Conservation (phyloP, 495 filamentous ascomycete species). For the Talaromyces thailandensis region DNA sequence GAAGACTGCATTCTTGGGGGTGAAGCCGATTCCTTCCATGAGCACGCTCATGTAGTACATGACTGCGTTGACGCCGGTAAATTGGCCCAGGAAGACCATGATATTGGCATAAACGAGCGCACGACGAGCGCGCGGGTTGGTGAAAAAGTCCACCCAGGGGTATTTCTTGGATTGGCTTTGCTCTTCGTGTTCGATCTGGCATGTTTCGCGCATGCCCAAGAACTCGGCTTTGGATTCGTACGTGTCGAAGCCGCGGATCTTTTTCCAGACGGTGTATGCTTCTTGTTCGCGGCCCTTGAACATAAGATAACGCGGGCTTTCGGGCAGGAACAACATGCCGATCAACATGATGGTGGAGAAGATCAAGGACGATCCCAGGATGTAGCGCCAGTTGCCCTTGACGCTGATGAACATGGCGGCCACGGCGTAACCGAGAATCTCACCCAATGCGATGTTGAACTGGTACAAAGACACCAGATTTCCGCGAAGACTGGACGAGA, state of each 20-base stretch:
- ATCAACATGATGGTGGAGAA: slow-evolving; percentile 52
- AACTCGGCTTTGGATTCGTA: slow-evolving; percentile 48
- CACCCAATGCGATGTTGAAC: slow-evolving; percentile 54
- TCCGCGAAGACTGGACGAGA: slow-evolving; percentile 45
- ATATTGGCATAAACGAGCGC: slow-evolving; percentile 53
- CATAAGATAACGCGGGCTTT: slow-evolving; percentile 49
- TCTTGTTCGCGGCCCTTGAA: slow-evolving; percentile 39
- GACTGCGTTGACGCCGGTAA: slow-evolving; percentile 52
- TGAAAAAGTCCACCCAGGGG: slow-evolving; percentile 56
- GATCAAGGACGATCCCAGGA: slow-evolving; percentile 54
- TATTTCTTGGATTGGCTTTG: slow-evolving; percentile 32
- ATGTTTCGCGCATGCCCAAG: slow-evolving; percentile 51
- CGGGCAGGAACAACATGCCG: slow-evolving; percentile 52
- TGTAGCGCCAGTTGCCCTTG: slow-evolving; percentile 53
- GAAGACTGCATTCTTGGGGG: slow-evolving; percentile 40
- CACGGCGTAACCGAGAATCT: slow-evolving; percentile 53
- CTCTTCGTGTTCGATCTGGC: slow-evolving; percentile 34
- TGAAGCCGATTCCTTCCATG: slow-evolving; percentile 49
- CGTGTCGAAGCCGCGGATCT: slow-evolving; percentile 43
- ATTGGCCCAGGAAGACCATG: slow-evolving; percentile 54
- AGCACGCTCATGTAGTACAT: slow-evolving; percentile 56
- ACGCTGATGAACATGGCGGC: slow-evolving; percentile 53
- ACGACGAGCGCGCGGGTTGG: slow-evolving; percentile 45
- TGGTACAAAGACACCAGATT: slow-evolving; percentile 56
- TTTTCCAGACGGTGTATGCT: slow-evolving; percentile 52